Evolutionary conservation across 306 rosid species (phyloP).

Genomic region (Cotoneaster glaucophyllus): DNA sequence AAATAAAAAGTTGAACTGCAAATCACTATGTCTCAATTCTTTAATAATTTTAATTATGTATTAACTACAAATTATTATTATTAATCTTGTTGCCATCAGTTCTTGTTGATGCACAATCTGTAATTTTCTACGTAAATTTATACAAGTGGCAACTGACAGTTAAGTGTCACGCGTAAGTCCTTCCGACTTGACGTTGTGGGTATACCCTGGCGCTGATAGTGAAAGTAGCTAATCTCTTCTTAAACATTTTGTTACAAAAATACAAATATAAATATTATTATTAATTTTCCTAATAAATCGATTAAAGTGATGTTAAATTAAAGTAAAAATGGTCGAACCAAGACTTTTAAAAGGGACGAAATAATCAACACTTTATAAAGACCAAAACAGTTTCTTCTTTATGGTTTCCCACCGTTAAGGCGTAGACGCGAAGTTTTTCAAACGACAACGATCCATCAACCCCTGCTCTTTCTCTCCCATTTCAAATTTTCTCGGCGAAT

Average conservation of each 20-base stretch:
- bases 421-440: constrained; percentile 23
- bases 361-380: not conserved
- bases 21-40: not conserved
- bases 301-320: not conserved
- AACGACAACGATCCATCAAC: constrained; percentile 5
- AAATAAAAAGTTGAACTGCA: not conserved
- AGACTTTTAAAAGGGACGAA: not conserved
- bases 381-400: constrained; percentile 5
- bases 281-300: not conserved
- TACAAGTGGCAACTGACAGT: rapidly evolving
- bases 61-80: too few relatives aligned
- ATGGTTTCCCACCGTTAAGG: constrained; percentile 17
- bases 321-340: not conserved
- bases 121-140: too few relatives aligned
- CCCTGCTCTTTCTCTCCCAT: not conserved
- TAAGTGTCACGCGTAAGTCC: rapidly evolving
- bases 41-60: too few relatives aligned
- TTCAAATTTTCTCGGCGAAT: constrained; percentile 4
- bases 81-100: too few relatives aligned
- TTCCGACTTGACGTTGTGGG: too few relatives aligned
- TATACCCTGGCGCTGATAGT: too few relatives aligned
- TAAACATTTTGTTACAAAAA: too few relatives aligned
- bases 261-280: not conserved
- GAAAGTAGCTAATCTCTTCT: too few relatives aligned
- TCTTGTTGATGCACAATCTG: rapidly evolving